Evolutionary conservation across 2,329 filamentous ascomycete genomes (phyloP).

Genomic region (Cephalotrichum gorgonifer): DNA sequence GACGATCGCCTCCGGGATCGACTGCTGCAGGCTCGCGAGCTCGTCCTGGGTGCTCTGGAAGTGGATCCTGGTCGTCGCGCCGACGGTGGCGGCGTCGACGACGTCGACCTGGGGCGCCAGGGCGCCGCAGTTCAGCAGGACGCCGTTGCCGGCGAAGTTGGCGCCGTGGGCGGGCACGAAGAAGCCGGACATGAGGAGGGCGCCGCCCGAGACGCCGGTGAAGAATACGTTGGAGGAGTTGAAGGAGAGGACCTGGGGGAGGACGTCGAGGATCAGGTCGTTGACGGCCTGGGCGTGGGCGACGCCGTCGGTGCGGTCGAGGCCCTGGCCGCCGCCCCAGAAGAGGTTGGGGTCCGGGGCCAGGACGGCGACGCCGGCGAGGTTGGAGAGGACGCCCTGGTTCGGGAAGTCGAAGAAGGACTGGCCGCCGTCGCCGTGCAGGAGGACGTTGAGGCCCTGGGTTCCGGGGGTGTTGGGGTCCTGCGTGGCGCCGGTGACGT

Average conservation of each 20-base stretch:
- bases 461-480: conserved; percentile 18
- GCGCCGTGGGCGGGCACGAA: conserved; percentile 46
- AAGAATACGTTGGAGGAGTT: conserved; percentile 42
- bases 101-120: conserved; percentile 42
- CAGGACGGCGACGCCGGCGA: conserved; percentile 42
- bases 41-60: conserved; percentile 45
- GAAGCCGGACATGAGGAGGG: conserved; percentile 43
- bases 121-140: conserved; percentile 46
- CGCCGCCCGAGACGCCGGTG: conserved; percentile 46
- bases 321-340: conserved; percentile 44
- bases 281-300: conserved; percentile 45
- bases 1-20: conserved; percentile 37
- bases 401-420: conserved; percentile 50
- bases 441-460: conserved; percentile 44
- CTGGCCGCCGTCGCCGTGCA: conserved; percentile 50
- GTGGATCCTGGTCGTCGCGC: conserved; percentile 39
- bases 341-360: conserved; percentile 44
- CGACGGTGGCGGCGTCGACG: conserved; percentile 25
- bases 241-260: conserved; percentile 43
- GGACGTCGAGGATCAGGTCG: conserved; percentile 41
- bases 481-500: conserved; percentile 33
- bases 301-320: conserved; percentile 42
- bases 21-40: conserved; percentile 33
- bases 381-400: conserved; percentile 36
- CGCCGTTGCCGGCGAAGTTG: conserved; percentile 36